Conservation (phyloP, 2,329 filamentous ascomycete genomes). For the Trichophyton mentagrophytes region DNA sequence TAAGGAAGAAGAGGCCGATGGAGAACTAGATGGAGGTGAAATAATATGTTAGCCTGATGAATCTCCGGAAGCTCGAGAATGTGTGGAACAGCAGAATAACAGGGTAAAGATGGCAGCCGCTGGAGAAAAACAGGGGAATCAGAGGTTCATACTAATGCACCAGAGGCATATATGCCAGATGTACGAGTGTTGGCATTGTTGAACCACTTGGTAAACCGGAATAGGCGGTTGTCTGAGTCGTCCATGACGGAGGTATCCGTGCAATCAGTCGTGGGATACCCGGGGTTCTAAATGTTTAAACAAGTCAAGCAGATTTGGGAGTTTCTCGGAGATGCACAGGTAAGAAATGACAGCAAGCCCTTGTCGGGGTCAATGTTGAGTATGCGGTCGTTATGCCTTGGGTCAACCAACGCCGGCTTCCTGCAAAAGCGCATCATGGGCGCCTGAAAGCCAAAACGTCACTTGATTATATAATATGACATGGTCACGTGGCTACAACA, state of each 20-base stretch:
- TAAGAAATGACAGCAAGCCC: background rate
- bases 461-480: background rate
- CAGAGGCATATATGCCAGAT: slow-evolving; percentile 53
- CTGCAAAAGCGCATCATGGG: background rate
- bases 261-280: background rate
- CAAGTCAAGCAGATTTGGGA: background rate
- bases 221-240: slow-evolving; percentile 44
- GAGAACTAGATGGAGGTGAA: slow-evolving; percentile 42
- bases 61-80: background rate
- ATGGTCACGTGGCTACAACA: background rate
- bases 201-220: slow-evolving; percentile 56
- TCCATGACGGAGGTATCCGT: slow-evolving; percentile 22
- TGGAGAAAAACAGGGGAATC: background rate
- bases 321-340: background rate
- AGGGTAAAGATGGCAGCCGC: background rate
- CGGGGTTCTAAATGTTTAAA: background rate
- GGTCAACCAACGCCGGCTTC: background rate
- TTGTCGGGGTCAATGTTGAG: background rate
- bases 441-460: background rate
- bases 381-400: background rate
- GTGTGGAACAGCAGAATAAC: background rate
- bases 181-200: slow-evolving; percentile 52
- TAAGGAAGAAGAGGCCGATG: slow-evolving; percentile 55
- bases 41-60: background rate
- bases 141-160: slow-evolving; percentile 44